Evolutionary conservation across 2,329 filamentous ascomycete genomes (phyloP), one percentile per base, ranked within the genome.

Genomic region (Cryoendolithus antarcticus): DNA sequence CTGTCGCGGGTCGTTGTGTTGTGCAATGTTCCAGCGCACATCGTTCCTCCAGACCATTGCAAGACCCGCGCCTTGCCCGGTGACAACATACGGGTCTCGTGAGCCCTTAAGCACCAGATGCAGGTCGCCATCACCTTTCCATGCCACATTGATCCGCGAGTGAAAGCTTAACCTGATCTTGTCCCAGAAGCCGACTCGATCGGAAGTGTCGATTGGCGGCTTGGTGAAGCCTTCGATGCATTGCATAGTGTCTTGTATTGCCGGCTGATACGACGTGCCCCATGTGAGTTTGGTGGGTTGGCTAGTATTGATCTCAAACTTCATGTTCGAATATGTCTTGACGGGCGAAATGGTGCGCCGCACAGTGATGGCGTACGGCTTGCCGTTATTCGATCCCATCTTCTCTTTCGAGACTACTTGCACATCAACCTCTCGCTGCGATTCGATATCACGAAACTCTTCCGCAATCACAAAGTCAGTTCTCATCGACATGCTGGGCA

Each of bases 161-260:
- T 98, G 91, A 59, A 95, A 93, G 52, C 81, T 88, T 30, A 98
- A 71, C 39, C 91, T 74, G 37, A 98, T 88, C 69, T 98, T 98
- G 63, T 98, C 91, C 91, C 91, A 98, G 65, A 98, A 98, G 3
- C 91, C 91, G 34, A 93, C 86, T 40, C 82, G 74, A 48, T 98
- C 93, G 0, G 91, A 96, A 1, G 84, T 82, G 58, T 98, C 93
- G 21, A 95, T 71, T 46, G 89, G 88, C 6, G 89, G 86, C 57
- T 98, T 98, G 1, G 89, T 95, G 58, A 98, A 96, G 2, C 84
- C 89, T 62, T 98, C 91, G 44, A 98, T 83, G 19, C 88, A 88
- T 74, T 96, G 95, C 91, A 98, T 98, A 82, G 96, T 94, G 56
- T 98, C 93, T 59, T 98, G 91, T 35, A 98, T 89, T 1, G 89